A percentile compares a stretch with the other conserved stretches of the same genome.
These are phyloP conservation scores for Fragaria vesca DNA, from an alignment of 306 rosid species.

Conservation along the genomic window DNA sequence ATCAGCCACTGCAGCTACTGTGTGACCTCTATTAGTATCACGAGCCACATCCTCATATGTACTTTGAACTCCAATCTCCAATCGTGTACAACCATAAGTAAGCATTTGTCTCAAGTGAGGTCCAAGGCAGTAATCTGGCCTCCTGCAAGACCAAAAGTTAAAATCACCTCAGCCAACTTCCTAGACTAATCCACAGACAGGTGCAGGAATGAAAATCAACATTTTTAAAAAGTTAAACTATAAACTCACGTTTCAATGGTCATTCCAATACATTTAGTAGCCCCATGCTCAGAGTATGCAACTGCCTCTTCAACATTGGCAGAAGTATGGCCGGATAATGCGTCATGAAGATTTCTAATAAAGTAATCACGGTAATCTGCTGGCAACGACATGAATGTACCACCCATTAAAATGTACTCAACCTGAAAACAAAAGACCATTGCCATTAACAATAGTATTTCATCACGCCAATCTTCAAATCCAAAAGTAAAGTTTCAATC, in stretches of 20 bases:
- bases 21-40: slow-evolving; percentile 96
- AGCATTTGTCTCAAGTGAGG: slow-evolving; percentile 99
- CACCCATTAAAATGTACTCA: slow-evolving; percentile 96
- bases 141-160: slow-evolving; percentile 45
- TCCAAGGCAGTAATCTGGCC: slow-evolving; percentile 99
- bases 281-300: slow-evolving; percentile 83
- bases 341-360: slow-evolving; percentile 89
- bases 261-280: slow-evolving; percentile 96
- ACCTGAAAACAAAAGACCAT: slow-evolving; percentile 57
- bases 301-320: slow-evolving; percentile 96
- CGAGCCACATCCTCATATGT: slow-evolving; percentile 98
- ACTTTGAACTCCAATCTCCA: slow-evolving; percentile 98
- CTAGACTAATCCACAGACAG: background rate
- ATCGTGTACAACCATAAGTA: slow-evolving; percentile 84
- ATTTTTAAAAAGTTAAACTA: background rate
- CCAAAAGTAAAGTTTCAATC: background rate
- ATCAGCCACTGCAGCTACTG: slow-evolving; percentile 95
- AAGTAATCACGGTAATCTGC: slow-evolving; percentile 93
- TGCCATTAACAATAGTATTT: slow-evolving; percentile 12
- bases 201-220: background rate
- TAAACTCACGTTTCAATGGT: slow-evolving; percentile 86
- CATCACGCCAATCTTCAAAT: background rate
- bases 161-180: background rate
- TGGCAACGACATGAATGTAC: slow-evolving; percentile 95
- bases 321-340: slow-evolving; percentile 95